Base-by-base conservation (phyloP, 1,139 yeast genomes). In the Magnusiomyces sp. region DNA sequence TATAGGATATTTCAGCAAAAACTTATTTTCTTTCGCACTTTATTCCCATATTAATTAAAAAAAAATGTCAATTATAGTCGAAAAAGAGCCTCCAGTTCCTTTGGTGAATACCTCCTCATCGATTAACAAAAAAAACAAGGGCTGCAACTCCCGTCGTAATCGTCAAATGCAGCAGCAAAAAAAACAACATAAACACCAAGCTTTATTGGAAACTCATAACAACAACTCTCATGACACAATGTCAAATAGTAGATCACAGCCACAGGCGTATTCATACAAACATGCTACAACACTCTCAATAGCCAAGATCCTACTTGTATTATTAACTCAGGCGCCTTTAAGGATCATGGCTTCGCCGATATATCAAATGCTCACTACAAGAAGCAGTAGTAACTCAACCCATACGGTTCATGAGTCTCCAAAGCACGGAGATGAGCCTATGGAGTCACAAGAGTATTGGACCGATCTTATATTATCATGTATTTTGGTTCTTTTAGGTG, bases 401-500 rank as follows among this genome's bases (percentile, higher is more conserved):
- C 38, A 4, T 34, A 9, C 17, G 16, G n/a, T 5, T 17, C 38
- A 5, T 34, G 5, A 34, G 16, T 14, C 14, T 27, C 27, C n/a
- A n/a, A n/a, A n/a, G n/a, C n/a, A n/a, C n/a, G n/a, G n/a, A n/a
- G 39, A 19, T 2, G 11, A 11, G 5, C 14, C 14, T 16, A 32
- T 16, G 16, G 49, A 50, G 14, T 14, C 46, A 11, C 36, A 61
- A 11, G 65, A 76, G 54, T 80, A 79, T 58, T 79, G 78, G 69
- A 55, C 74, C 50, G 77, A 81, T 60, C 66, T 82, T 60, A 55
- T 75, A 39, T 71, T 85, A 2, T 84, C 95, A 0, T 77, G 76
- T 2, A 59, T 75, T 27, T 74, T 92, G 37, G 97, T 92, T 1
- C 65, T 92, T 41, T 75, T 89, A 2, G 98, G 98, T 47, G 98